These are phyloP conservation scores for Pleurozium schreberi DNA, from an alignment of 225 moss, liverwort and hornwort genomes.

Conservation along the genomic window DNA sequence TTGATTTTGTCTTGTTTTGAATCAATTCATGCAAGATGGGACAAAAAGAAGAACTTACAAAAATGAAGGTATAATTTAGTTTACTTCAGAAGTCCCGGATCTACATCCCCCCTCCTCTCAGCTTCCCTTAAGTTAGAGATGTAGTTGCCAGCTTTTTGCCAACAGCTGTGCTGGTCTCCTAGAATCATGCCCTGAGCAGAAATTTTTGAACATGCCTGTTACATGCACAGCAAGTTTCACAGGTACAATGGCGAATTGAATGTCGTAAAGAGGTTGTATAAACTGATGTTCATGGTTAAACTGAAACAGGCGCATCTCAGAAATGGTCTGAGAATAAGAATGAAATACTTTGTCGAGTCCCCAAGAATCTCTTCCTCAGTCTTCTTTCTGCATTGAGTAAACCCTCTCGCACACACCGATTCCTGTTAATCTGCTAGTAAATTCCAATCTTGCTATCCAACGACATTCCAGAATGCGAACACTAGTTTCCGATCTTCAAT, in stretches of 20 bases:
- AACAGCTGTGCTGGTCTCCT: not conserved
- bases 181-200: not conserved
- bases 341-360: not conserved
- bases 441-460: not conserved
- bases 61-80: not conserved
- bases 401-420: not conserved
- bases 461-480: not conserved
- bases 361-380: not conserved
- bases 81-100: not conserved
- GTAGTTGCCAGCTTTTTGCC: not conserved
- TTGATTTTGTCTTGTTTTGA: not conserved
- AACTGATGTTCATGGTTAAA: not conserved
- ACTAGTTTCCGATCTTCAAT: not conserved
- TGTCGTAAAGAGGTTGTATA: not conserved
- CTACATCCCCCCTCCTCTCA: not conserved
- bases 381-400: not conserved
- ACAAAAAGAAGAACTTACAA: not conserved
- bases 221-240: not conserved
- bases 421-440: not conserved
- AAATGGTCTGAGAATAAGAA: slow-evolving; percentile 1
- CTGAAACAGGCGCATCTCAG: not conserved
- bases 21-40: not conserved
- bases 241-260: not conserved
- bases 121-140: not conserved
- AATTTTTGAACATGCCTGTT: not conserved